Evolutionary conservation across 2,329 filamentous ascomycete genomes (phyloP).

Genomic region (Cryphonectria carpinicola): DNA sequence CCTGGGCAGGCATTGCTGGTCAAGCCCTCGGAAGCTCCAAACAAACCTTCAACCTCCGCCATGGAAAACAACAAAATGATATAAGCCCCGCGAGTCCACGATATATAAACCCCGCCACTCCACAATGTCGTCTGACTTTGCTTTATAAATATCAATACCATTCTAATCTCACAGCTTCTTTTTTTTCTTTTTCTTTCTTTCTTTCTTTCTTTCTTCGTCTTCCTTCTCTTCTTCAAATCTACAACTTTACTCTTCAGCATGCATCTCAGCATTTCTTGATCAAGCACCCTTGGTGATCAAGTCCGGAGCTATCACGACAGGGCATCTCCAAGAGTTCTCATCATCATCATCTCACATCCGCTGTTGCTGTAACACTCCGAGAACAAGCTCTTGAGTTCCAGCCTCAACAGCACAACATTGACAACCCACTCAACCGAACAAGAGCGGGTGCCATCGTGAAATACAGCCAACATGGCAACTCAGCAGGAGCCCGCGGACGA

Average conservation of each 20-base stretch:
- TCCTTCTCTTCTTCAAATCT: neutral
- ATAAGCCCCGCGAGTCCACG: neutral
- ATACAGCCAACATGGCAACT: neutral
- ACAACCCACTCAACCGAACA: neutral
- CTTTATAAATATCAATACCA: neutral
- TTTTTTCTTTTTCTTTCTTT: neutral
- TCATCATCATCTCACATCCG: neutral
- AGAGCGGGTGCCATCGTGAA: neutral
- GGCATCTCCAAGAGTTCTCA: neutral
- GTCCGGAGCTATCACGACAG: conserved; percentile 1
- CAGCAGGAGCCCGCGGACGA: conserved; percentile 36
- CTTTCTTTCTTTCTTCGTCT: neutral
- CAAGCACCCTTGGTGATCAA: conserved; percentile 1
- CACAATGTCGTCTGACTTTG: neutral
- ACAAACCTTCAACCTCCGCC: neutral
- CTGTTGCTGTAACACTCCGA: neutral
- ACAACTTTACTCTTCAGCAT: neutral
- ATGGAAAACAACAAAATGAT: neutral
- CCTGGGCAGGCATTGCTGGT: neutral
- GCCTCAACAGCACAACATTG: neutral
- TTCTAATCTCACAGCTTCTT: neutral
- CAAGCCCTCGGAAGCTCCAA: neutral
- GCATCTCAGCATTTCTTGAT: conserved; percentile 7
- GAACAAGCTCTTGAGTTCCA: neutral
- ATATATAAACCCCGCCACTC: neutral